A percentile compares a stretch with the other conserved stretches of the same genome.
These are phyloP conservation scores for Hyparrhenia diplandra DNA, from an alignment of 176 grass and related monocot genomes.

Conservation along the genomic window DNA sequence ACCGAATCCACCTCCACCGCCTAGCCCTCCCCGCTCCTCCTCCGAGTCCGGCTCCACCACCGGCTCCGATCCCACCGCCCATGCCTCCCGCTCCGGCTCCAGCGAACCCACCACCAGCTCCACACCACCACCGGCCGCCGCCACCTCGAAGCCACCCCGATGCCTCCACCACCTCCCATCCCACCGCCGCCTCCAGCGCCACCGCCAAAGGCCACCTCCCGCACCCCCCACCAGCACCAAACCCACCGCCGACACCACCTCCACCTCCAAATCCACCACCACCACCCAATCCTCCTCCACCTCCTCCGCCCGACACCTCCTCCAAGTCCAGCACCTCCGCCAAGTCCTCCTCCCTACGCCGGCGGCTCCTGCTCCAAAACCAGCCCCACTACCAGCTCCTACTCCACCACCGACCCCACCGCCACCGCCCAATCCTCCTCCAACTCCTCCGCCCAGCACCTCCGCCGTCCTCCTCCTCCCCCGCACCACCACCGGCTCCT, in stretches of 20 bases:
- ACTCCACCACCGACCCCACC: not conserved
- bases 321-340: not conserved
- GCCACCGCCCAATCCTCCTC: not conserved
- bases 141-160: not conserved
- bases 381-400: not conserved
- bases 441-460: not conserved
- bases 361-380: not conserved
- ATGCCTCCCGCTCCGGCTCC: not conserved
- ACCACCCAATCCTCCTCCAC: not conserved
- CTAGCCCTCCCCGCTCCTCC: not conserved
- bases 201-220: not conserved
- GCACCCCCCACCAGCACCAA: not conserved
- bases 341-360: not conserved
- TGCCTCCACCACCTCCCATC: not conserved
- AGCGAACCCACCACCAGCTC: not conserved
- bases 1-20: not conserved
- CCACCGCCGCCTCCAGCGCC: not conserved
- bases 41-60: not conserved
- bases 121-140: constrained; percentile 7
- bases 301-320: too few species aligned
- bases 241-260: not conserved
- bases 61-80: not conserved
- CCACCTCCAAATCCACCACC: not conserved
- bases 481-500: not conserved
- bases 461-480: not conserved